Evolutionary conservation across 2,329 filamentous ascomycete genomes (phyloP).

Genomic region (Pestalotiopsis sp.): DNA sequence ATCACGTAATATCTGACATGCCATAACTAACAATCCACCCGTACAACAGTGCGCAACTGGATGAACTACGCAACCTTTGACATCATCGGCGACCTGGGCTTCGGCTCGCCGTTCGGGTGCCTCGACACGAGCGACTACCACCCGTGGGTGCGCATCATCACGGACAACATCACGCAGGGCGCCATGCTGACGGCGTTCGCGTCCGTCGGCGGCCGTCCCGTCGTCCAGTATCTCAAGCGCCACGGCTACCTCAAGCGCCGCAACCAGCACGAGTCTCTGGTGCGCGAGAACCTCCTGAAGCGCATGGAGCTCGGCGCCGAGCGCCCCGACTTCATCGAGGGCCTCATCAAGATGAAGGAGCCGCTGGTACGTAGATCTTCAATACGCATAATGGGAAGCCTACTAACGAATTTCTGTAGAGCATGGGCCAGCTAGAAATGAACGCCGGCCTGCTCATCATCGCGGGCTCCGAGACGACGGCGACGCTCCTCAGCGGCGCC

Average conservation of each 20-base stretch:
- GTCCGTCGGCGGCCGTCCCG: constrained; percentile 19
- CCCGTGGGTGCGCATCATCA: constrained; percentile 37
- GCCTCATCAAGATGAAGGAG: constrained; percentile 32
- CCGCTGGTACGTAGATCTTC: constrained; percentile 20
- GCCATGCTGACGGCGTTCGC: constrained; percentile 21
- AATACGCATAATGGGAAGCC: background rate
- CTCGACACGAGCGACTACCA: constrained; percentile 36
- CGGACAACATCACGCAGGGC: constrained; percentile 27
- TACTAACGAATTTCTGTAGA: background rate
- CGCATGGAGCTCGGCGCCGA: constrained; percentile 30
- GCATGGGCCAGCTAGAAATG: constrained; percentile 19
- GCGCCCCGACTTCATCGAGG: constrained; percentile 35
- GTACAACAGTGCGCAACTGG: constrained; percentile 35
- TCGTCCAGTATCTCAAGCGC: constrained; percentile 20
- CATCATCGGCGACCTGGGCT: constrained; percentile 49
- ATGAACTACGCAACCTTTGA: constrained; percentile 45
- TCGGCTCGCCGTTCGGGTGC: constrained; percentile 44
- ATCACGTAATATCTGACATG: too few relatives aligned
- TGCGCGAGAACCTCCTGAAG: constrained; percentile 26
- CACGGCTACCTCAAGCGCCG: constrained; percentile 20
- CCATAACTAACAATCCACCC: background rate
- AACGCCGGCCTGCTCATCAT: constrained; percentile 39
- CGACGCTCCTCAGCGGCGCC: constrained; percentile 44
- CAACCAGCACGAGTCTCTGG: constrained; percentile 24
- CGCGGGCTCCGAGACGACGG: constrained; percentile 55